phyloP scores from a whole-genome alignment of 2,329 filamentous ascomycete species.

The Aspergillus spinulosporus region DNA sequence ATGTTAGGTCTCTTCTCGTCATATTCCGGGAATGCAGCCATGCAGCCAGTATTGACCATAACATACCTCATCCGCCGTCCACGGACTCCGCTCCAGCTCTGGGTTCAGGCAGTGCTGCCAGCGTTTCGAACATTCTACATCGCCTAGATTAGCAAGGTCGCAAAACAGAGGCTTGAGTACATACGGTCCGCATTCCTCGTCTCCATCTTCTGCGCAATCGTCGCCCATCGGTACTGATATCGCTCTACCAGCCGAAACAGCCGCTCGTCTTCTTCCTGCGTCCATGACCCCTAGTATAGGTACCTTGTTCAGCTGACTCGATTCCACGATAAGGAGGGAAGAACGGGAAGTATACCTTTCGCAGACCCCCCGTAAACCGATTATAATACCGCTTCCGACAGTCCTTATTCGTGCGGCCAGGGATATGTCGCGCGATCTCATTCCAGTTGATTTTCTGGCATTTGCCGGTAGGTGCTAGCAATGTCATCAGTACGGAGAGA shows the following conservation, averaged over 20 bases:
- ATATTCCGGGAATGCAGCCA: too few species aligned
- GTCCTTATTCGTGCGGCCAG: conserved; percentile 18
- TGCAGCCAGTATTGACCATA: too few species aligned
- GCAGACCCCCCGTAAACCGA: conserved; percentile 13
- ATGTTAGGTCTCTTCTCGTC: background rate
- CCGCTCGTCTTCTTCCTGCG: conserved; percentile 12
- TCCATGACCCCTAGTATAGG: conserved; percentile 11
- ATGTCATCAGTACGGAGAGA: background rate
- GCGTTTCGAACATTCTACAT: conserved; percentile 13
- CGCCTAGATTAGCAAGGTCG: background rate
- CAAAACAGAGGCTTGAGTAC: background rate
- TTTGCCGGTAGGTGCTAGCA: conserved; percentile 13
- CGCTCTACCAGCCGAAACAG: conserved; percentile 11
- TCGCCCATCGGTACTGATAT: conserved; percentile 14
- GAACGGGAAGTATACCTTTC: background rate
- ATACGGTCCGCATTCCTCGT: conserved; percentile 15
- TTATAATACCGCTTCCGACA: conserved; percentile 17
- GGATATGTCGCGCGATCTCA: conserved; percentile 16
- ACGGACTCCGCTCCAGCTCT: conserved; percentile 15
- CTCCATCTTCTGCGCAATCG: conserved; percentile 17
- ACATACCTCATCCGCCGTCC: conserved; percentile 13
- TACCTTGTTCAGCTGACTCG: too few species aligned
- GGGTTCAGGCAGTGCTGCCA: conserved; percentile 18
- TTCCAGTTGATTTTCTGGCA: conserved; percentile 18
- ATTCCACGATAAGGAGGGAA: too few species aligned